Evolutionary conservation across 805 yeast species (phyloP), one percentile per base, ranked within the genome.

Genomic region (Kazachstania bromeliacearum): DNA sequence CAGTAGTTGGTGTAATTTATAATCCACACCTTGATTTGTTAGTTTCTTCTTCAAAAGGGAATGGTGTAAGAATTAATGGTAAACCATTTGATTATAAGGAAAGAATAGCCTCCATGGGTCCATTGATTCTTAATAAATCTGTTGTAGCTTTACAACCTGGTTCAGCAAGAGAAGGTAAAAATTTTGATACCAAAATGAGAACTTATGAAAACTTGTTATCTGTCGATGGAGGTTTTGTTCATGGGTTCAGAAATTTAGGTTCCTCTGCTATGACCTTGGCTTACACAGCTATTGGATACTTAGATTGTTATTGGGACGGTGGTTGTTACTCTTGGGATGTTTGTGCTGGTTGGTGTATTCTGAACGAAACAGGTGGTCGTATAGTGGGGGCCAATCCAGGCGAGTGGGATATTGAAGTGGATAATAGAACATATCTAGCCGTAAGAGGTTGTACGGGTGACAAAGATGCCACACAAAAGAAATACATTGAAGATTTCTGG

Each of bases 221-320:
- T 47, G 85, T 73, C 51, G 97, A 92, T 58, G 96, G 96, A 19
- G 92, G 89, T 8, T 70, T 89, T 38, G 76, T 87, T 22, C 97
- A 89, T 59, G 82, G 83, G 0, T 73, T 72, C 51, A 64, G 83
- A 48, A 66, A 74, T 13, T 53, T 74, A 38, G 83, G 83, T 2
- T 74, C 81, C 1, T 79, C 82, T 1, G 83, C 83, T 3, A 67
- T 76, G 70, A 74, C 76, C 37, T 50, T 75, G 31, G 69, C 77
- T 12, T 69, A 70, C 29, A 74, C 73, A 9, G 79, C 82, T 1
- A 64, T 77, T 9, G 83, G 83, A 4, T 64, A 64, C 37, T 38
- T 76, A 18, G 83, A 77, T 48, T 64, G 74, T 21, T 77, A 77
- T 55, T 77, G 82, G 80, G 80, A 75, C 53, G 80, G 80, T 34